phyloP scores from a whole-genome alignment of 1,284 basidiomycete genomes.

The Naganishia cerealis region DNA sequence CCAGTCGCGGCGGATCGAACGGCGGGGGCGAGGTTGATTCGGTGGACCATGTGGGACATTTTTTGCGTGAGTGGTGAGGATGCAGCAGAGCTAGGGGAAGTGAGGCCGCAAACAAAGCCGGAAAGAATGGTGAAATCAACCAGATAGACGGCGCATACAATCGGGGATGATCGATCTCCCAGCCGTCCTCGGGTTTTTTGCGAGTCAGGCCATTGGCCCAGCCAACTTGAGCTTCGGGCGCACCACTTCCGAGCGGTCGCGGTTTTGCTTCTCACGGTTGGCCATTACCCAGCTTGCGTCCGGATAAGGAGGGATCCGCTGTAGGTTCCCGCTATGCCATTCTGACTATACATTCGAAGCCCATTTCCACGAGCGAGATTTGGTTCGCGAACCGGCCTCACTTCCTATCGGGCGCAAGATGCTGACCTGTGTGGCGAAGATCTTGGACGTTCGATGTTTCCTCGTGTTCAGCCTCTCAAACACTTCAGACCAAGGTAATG shows the following conservation, averaged over 20 bases:
- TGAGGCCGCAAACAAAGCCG: conserved; percentile 3
- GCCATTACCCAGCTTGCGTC: too few species aligned
- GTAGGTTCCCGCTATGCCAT: too few species aligned
- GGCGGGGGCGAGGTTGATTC: conserved; percentile 74
- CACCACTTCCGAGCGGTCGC: conserved; percentile 8
- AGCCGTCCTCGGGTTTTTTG: conserved; percentile 19
- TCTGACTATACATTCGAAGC: too few species aligned
- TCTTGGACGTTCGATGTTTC: too few species aligned
- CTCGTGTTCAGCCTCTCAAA: too few species aligned
- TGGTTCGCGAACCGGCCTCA: too few species aligned
- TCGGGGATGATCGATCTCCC: conserved; percentile 15
- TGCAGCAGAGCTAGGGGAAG: conserved; percentile 6
- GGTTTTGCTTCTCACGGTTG: conserved; percentile 1
- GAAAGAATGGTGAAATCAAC: conserved; percentile 9
- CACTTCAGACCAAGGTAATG: too few species aligned
- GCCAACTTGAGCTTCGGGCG: conserved; percentile 54
- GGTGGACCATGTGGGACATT: conserved; percentile 31
- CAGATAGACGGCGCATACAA: conserved; percentile 12
- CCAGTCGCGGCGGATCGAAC: conserved; percentile 75
- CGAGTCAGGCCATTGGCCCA: conserved; percentile 28
- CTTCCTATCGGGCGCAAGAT: too few species aligned
- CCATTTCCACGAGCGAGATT: too few species aligned
- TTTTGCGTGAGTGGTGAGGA: conserved; percentile 25
- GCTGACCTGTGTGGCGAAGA: too few species aligned
- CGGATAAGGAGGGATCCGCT: too few species aligned